Base-by-base conservation (phyloP, 345 rosid species). In the Melaleuca quinquenervia region DNA sequence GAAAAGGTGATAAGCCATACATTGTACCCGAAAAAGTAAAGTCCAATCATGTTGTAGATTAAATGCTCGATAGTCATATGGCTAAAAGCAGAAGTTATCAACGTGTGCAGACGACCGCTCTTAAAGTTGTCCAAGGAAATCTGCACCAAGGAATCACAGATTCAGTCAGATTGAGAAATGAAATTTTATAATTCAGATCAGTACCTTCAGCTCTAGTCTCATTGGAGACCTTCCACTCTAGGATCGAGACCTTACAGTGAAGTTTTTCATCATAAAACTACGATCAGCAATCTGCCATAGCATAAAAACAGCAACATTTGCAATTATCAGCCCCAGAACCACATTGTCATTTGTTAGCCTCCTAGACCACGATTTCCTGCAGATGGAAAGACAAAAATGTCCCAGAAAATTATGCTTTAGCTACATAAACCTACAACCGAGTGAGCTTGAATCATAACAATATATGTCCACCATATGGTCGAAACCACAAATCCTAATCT, bases 71-170 rank as follows among this genome's bases (percentile, higher is more conserved):
- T 1, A 84, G 90, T 94, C 64, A 92, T 87, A 91, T 97, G 99
- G 90, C 99, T 96, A 92, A 97, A 96, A 55, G 98, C 98, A 58
- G 95, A 94, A 85, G 98, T 95, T 87, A 96, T 87, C 86, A 94
- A 55, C 6, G 95, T 94, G 86, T 95, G 96, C 85, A 96, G 16
- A 76, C 91, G 95, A 41, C 98, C 96, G 84, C 89, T 89, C 87
- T 75, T 90, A 87, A 96, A 27, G 84, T 97, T 94, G 84, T 97
- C 98, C 85, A 97, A 74, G 15, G 98, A 97, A 84, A 96, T 90
- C 99, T 97, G 96, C 91, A 87, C 21, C 50, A 50, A 87, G 80
- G 24, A 83, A 88, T 22, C 53, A 49, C 22, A 52, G 8, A 82
- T 82, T 2, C 16, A 51, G 0, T 44, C 11, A n/a, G 62, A 49